These are phyloP conservation scores for Theobroma grandiflorum DNA, from an alignment of 441 rosid genomes.

Conservation along the genomic window DNA sequence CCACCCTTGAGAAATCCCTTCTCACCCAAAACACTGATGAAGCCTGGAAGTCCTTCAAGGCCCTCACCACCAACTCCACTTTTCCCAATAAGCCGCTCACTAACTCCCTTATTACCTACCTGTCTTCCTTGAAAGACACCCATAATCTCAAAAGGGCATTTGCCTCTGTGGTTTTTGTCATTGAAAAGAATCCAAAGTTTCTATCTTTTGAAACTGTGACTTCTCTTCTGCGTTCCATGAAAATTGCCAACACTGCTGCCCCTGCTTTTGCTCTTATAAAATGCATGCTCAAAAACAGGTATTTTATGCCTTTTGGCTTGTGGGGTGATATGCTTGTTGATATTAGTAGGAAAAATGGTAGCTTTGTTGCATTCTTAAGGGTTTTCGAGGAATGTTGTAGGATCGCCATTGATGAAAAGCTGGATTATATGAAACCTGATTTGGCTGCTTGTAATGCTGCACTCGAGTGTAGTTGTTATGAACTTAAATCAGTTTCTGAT, in stretches of 20 bases:
- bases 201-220: conserved; percentile 63
- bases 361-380: conserved; percentile 56
- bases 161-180: conserved; percentile 75
- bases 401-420: conserved; percentile 77
- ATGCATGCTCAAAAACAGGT: conserved; percentile 82
- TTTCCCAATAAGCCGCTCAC: conserved; percentile 68
- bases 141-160: conserved; percentile 93
- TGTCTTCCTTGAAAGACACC: conserved; percentile 56
- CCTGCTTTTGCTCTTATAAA: conserved; percentile 87
- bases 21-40: conserved; percentile 59
- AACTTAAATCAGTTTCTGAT: conserved; percentile 64
- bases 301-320: conserved; percentile 75
- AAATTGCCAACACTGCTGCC: conserved; percentile 57
- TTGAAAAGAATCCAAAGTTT: conserved; percentile 68
- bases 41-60: conserved; percentile 91
- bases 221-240: conserved; percentile 67
- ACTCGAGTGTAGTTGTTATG: conserved; percentile 69
- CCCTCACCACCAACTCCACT: conserved; percentile 60
- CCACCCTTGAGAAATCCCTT: conserved; percentile 68
- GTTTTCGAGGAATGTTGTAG: conserved; percentile 77
- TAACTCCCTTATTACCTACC: conserved; percentile 74
- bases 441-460: conserved; percentile 79
- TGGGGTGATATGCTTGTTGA: conserved; percentile 80
- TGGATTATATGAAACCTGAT: conserved; percentile 81
- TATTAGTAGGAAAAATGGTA: conserved; percentile 54